Base-by-base conservation (phyloP, 192 early-diverging fungal genomes). In the Backusella macrospora region DNA sequence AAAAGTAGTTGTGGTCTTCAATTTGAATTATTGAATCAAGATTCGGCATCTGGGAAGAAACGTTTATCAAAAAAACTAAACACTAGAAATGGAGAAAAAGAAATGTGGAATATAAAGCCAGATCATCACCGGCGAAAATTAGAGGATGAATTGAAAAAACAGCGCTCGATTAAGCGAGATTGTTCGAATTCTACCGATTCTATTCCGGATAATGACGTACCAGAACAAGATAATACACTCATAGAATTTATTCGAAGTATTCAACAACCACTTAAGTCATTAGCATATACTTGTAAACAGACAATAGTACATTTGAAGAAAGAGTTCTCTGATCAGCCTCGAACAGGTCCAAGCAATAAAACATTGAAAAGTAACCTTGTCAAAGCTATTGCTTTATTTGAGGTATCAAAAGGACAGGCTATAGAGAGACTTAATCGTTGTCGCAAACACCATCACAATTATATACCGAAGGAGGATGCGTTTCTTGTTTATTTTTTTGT, bases 401-500 rank as follows among this genome's bases (percentile, higher is more conserved):
- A 88, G 73, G 55, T 68, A 1, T 80, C 87, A 9, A 84, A 88
- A 62, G 75, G 76, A 5, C 74, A 80, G 48, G 85, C 85, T 1
- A 45, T 88, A 1, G 77, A 81, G 15, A 48, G 68, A 45, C 73
- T 88, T 9, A 83, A 88, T 59, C 21, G 21, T 2, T 26, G 42
- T 6, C 21, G 45, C 2, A 43, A 44, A 14, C 75, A 76, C 6
- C 43, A 82, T 55, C 43, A 64, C 63, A 18, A 79, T 68, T 15
- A 76, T 79, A 48, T 43, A 10, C 71, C 70, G 8, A 87, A 89
- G 16, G 92, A 93, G 77, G 87, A 92, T 76, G 86, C 93, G 40
- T 92, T 94, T 62, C 74, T 90, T 62, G 89, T 92, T 38, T 90
- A 91, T 73, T 95, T 92, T 71, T 94, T 94, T 75, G 90, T 92